Base-by-base conservation (phyloP, 2,329 filamentous ascomycete species). In the Albophoma yamanashiensis region DNA sequence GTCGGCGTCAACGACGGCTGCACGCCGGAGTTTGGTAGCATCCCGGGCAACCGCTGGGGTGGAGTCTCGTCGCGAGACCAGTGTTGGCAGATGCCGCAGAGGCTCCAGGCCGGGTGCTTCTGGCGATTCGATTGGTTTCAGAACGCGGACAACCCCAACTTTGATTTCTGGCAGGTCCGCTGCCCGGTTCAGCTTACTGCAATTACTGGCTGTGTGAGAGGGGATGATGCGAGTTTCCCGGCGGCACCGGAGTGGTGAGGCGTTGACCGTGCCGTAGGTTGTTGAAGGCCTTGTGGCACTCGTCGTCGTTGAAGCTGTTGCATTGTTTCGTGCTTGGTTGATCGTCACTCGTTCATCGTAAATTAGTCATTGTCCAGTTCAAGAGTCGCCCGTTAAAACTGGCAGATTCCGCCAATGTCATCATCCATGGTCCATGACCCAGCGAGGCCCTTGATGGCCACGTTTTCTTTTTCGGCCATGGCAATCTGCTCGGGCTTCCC, bases 401-500 rank as follows among this genome's bases (percentile, higher is more conserved):
- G 76, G 67, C 83, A 85, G 39, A 85, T 82, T 0, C 84, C 85
- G 6, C 85, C 92, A 58, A 86, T 86, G 63, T 84, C 82, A 61
- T 96, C 91, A 67, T 95, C 91, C 69, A 94, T 87, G n/a, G 86
- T 89, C 92, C 92, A 97, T 0, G 85, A 88, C 2, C 90, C 91
- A 7, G 92, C 91, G 58, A 97, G 76, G 0, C 92, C 92, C 59
- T 76, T 77, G 27, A 85, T 74, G 61, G 80, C 77, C 1, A 81
- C 78, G 61, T 79, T 79, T 55, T 75, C 74, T 42, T 68, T 74
- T 20, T 74, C 73, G 39, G 73, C 66, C 40, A 68, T 68, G 20
- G 79, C 76, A 0, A 67, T 69, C 56, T 77, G 74, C 56, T 81
- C 76, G 0, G 76, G 69, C 69, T 85, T 84, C 5, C 80, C 81